These are phyloP conservation scores for Phylloporus sp. DNA, from an alignment of 768 basidiomycete species.

Conservation along the genomic window DNA sequence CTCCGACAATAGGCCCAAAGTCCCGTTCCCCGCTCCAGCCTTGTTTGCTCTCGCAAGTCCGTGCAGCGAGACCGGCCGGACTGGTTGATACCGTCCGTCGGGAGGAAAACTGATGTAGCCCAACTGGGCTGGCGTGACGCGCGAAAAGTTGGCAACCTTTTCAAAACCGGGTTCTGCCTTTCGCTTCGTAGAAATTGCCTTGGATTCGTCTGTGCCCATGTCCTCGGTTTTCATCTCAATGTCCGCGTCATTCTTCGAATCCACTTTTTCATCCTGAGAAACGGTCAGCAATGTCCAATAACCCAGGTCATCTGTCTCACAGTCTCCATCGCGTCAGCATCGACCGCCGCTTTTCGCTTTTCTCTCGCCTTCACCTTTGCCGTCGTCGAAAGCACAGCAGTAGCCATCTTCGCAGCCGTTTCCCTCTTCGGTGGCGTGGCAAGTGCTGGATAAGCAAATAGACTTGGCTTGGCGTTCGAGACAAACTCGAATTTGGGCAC, in stretches of 20 bases:
- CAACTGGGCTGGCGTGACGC: slow-evolving; percentile 87
- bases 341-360: slow-evolving; percentile 83
- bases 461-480: slow-evolving; percentile 84
- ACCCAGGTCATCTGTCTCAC: slow-evolving; percentile 39
- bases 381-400: slow-evolving; percentile 94
- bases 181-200: slow-evolving; percentile 47
- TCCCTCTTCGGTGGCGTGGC: slow-evolving; percentile 92
- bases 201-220: slow-evolving; percentile 47
- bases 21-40: slow-evolving; percentile 24
- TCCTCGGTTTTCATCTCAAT: slow-evolving; percentile 79
- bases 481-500: slow-evolving; percentile 90
- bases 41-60: slow-evolving; percentile 35
- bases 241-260: slow-evolving; percentile 55
- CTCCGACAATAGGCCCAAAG: slow-evolving; percentile 41
- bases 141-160: slow-evolving; percentile 78
- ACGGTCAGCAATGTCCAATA: slow-evolving; percentile 12
- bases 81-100: slow-evolving; percentile 81
- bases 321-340: slow-evolving; percentile 76
- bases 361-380: slow-evolving; percentile 95
- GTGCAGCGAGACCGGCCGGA: slow-evolving; percentile 65
- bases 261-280: slow-evolving; percentile 49
- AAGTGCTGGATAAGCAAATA: slow-evolving; percentile 87
- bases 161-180: slow-evolving; percentile 76
- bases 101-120: slow-evolving; percentile 77
- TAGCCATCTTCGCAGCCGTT: slow-evolving; percentile 83